Evolutionary conservation across 805 yeast genomes (phyloP).

Genomic region (Ogataea glucozyma): DNA sequence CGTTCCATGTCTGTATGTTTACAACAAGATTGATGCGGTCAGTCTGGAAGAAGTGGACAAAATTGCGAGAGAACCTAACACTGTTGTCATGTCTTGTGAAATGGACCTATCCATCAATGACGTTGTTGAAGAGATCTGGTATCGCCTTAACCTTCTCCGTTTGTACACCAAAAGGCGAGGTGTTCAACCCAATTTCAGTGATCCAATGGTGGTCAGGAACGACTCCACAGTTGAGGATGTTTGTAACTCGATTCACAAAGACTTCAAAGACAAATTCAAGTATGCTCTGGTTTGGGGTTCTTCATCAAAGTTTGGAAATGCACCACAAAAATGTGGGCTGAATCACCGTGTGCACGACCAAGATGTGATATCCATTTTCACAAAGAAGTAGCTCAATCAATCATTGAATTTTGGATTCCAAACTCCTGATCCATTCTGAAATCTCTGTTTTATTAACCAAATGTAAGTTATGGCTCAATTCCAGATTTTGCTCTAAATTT

Average conservation of each 20-base stretch:
- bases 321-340: conserved; percentile 95
- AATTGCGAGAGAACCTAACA: conserved; percentile 87
- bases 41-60: conserved; percentile 92
- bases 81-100: conserved; percentile 93
- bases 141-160: conserved; percentile 74
- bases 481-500: conserved; percentile 19
- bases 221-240: conserved; percentile 80
- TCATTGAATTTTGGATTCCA: conserved; percentile 11
- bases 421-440: conserved; percentile 12
- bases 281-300: conserved; percentile 97
- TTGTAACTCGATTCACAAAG: conserved; percentile 90
- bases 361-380: conserved; percentile 88
- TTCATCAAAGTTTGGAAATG: conserved; percentile 75
- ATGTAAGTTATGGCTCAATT: conserved; percentile 12
- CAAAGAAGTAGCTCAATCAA: conserved; percentile 54
- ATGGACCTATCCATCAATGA: conserved; percentile 83
- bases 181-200: conserved; percentile 72
- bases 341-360: conserved; percentile 83
- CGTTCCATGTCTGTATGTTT: conserved; percentile 88
- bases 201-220: conserved; percentile 87
- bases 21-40: conserved; percentile 94
- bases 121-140: conserved; percentile 91
- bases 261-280: conserved; percentile 87
- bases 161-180: conserved; percentile 90
- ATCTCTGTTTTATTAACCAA: conserved; percentile 17